phyloP scores from a whole-genome alignment of 768 basidiomycete species.

The Suillus subalutaceus region DNA sequence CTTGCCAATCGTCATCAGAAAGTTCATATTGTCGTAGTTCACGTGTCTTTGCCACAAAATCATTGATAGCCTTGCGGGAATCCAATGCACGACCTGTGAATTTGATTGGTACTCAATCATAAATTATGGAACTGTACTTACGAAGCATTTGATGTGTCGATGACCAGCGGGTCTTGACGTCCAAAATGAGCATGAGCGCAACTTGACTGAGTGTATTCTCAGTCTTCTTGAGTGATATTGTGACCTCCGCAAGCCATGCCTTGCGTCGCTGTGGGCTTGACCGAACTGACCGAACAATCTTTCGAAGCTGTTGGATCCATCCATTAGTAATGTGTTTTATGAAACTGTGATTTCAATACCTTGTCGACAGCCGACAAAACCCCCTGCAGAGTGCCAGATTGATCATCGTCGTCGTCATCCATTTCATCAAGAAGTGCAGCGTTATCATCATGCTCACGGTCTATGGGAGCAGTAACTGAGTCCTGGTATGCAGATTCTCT shows the following conservation, averaged over 20 bases:
- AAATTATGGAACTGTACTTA: too few relatives aligned
- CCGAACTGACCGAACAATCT: background rate
- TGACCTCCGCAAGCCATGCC: background rate
- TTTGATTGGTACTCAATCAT: too few relatives aligned
- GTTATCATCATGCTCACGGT: too few relatives aligned
- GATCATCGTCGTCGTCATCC: too few relatives aligned
- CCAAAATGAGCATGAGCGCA: constrained; percentile 16
- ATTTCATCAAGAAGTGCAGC: too few relatives aligned
- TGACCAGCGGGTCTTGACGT: constrained; percentile 43
- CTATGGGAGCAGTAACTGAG: too few relatives aligned
- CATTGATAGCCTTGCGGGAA: background rate
- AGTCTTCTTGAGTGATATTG: background rate
- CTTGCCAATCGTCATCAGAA: background rate
- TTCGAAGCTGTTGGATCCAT: background rate
- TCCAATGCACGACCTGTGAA: background rate
- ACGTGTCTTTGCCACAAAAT: background rate
- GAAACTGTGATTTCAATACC: too few relatives aligned
- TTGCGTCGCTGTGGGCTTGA: background rate
- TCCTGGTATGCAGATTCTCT: too few relatives aligned
- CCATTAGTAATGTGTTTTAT: too few relatives aligned
- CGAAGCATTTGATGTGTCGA: constrained; percentile 40
- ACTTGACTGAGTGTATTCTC: background rate
- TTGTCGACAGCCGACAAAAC: too few relatives aligned
- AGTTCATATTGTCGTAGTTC: background rate
- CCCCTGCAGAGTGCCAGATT: too few relatives aligned